Evolutionary conservation across 164 flowering plant species (phyloP), one percentile per base, ranked within the genome.

Genomic region (Stephania yunnanensis): DNA sequence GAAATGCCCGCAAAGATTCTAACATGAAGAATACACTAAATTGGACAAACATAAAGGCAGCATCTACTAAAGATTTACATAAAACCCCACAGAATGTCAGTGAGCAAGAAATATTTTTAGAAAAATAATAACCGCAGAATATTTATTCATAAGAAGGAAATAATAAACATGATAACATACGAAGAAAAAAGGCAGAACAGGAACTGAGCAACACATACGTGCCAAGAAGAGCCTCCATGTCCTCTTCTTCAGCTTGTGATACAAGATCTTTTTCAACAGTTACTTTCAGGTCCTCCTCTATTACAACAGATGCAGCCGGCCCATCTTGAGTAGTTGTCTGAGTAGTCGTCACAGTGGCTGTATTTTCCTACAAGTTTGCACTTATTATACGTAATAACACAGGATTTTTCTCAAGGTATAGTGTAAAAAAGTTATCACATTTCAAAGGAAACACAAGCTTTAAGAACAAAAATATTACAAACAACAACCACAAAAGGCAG

Each of bases 181-280:
- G 12, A 5, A 15, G n/a, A 5, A 58, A 5, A 12, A 58, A n/a
- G 20, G 13, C 6, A 6, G 20, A 58, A 58, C 13, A 13, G 20
- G 19, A 58, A 58, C n/a, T 20, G 7, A 58, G n/a, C n/a, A 77
- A 68, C 31, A 72, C 95, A 68, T 86, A 93, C 97, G 94, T 91
- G 68, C 94, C 97, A 81, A 93, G 83, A 71, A 93, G 94, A 78
- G 97, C 96, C 80, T 93, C 97, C 92, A 91, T 93, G 78, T 93
- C 97, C 76, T 93, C 97, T 82, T 93, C 97, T 82, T 93, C 97
- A 64, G 91, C 96, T 83, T 93, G 97, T 53, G 97, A 87, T 20
- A 91, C 95, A 76, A 93, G 94, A 30, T 84, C 88, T 78, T 75
- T 89, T 84, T 89, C 94, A 74, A 96, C 99, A 63, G 92, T 90